Evolutionary conservation across 371 early-diverging fungal species (phyloP).

Genomic region (Syncephalastrum racemosum): DNA sequence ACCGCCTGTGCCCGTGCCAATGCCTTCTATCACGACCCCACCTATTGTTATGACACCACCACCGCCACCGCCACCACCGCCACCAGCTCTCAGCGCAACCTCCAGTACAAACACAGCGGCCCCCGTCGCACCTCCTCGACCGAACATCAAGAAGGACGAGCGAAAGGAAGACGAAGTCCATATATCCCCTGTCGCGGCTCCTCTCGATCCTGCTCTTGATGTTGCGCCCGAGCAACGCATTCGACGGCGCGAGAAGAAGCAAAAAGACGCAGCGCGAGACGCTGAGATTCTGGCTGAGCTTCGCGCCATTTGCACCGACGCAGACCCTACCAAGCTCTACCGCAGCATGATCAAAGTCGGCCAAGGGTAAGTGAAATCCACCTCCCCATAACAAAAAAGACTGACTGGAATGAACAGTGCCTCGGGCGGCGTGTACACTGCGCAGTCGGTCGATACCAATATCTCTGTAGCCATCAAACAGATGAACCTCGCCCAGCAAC

Average conservation of each 20-base stretch:
- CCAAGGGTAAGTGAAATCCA: slow-evolving; percentile 17
- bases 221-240: slow-evolving; percentile 19
- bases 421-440: slow-evolving; percentile 92
- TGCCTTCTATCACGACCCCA: background rate
- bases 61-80: slow-evolving; percentile 5
- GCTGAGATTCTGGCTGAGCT: slow-evolving; percentile 86
- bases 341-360: slow-evolving; percentile 24
- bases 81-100: background rate
- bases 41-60: background rate
- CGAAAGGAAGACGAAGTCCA: slow-evolving; percentile 13
- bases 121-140: slow-evolving; percentile 16
- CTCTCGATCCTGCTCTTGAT: slow-evolving; percentile 44
- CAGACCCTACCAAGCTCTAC: slow-evolving; percentile 65
- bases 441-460: slow-evolving; percentile 71
- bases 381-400: background rate
- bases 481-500: slow-evolving; percentile 94
- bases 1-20: too few relatives aligned
- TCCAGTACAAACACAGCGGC: background rate
- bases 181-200: slow-evolving; percentile 25
- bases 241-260: slow-evolving; percentile 11
- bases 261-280: slow-evolving; percentile 31
- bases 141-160: slow-evolving; percentile 9
- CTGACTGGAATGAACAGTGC: slow-evolving; percentile 54
- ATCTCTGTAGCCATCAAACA: slow-evolving; percentile 92
- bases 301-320: slow-evolving; percentile 85